These are phyloP conservation scores for Cornus kousa DNA, from an alignment of 148 eudicot genomes.

Conservation along the genomic window DNA sequence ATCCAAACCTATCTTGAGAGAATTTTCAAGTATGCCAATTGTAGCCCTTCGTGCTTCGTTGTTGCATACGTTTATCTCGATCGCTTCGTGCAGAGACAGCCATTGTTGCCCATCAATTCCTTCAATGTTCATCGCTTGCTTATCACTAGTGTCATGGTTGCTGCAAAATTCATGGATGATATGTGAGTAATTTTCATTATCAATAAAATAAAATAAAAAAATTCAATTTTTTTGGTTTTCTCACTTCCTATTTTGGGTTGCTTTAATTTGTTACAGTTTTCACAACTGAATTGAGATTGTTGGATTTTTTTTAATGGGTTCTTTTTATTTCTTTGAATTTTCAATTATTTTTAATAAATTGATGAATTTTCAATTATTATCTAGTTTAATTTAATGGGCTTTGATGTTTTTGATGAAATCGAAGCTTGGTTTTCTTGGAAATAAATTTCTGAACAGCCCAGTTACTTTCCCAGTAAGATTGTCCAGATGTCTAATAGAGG, in stretches of 20 bases:
- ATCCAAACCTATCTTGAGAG: constrained; percentile 47
- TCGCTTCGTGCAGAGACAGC: constrained; percentile 53
- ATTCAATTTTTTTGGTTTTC: not conserved
- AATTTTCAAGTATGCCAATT: constrained; percentile 56
- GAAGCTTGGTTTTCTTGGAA: constrained; percentile 3
- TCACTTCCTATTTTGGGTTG: not conserved
- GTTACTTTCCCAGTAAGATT: not conserved
- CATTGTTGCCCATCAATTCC: constrained; percentile 47
- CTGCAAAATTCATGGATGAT: constrained; percentile 66
- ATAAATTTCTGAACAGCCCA: not conserved
- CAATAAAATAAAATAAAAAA: not conserved
- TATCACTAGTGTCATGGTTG: constrained; percentile 58
- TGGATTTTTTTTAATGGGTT: not conserved
- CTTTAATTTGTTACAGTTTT: not conserved
- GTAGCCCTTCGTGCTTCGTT: constrained; percentile 51
- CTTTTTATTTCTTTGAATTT: not conserved
- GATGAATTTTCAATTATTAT: too few species aligned
- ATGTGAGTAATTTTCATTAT: constrained; percentile 27
- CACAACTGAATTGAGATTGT: not conserved
- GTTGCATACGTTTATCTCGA: constrained; percentile 59
- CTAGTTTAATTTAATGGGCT: not conserved
- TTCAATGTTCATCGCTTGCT: constrained; percentile 59
- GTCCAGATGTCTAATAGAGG: not conserved
- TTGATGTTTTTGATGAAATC: not conserved
- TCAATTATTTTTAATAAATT: not conserved